Evolutionary conservation across 768 basidiomycete species (phyloP).

Genomic region (Russula griseocarnosa): DNA sequence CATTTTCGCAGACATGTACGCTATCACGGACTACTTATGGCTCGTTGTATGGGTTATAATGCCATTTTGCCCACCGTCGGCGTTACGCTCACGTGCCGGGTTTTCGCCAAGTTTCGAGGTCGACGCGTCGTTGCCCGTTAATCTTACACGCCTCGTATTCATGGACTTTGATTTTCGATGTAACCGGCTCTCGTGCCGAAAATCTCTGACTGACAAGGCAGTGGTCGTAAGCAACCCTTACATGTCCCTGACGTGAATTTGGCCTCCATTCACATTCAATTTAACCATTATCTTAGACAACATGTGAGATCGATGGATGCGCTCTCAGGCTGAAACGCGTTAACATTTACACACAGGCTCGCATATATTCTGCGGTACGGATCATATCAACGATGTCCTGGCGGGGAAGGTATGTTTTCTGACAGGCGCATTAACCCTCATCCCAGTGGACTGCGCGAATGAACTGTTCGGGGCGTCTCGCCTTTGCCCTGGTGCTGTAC

Average conservation of each 20-base stretch:
- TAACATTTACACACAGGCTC: conserved; percentile 49
- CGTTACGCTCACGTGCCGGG: conserved; percentile 14
- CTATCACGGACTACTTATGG: conserved; percentile 8
- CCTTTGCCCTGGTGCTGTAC: conserved; percentile 65
- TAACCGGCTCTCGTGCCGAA: conserved; percentile 74
- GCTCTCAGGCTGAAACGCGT: background rate
- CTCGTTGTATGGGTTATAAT: conserved; percentile 12
- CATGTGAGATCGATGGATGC: conserved; percentile 40
- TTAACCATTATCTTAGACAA: conserved; percentile 43
- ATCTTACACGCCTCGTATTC: background rate
- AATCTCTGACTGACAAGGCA: conserved; percentile 66
- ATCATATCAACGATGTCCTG: background rate
- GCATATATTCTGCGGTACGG: conserved; percentile 76
- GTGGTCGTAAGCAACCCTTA: conserved; percentile 62
- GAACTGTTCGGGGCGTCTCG: conserved; percentile 74
- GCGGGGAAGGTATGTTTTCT: background rate
- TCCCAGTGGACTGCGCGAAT: conserved; percentile 76
- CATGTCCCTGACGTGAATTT: background rate
- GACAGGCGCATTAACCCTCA: conserved; percentile 2
- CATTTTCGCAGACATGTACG: conserved; percentile 20
- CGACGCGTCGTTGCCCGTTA: background rate
- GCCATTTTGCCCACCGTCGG: background rate
- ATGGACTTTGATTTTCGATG: conserved; percentile 80
- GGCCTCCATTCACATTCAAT: background rate
- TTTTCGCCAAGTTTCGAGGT: too few relatives aligned